These are phyloP conservation scores for Sporisorium graminicola DNA, from an alignment of 1,284 basidiomycete species.

Conservation along the genomic window DNA sequence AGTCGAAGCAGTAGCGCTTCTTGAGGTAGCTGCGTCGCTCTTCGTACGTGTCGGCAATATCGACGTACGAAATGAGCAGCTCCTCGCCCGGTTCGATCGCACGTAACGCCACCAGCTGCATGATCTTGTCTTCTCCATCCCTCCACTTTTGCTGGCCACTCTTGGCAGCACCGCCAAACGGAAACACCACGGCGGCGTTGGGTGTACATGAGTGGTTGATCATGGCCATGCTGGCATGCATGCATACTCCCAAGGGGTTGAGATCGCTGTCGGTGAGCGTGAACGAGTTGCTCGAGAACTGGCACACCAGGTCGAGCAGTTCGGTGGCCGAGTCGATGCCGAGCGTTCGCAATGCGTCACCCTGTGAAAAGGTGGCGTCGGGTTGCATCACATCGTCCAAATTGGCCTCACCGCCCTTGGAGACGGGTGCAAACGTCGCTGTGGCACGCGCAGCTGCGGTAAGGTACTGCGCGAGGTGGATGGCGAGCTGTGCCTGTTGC, in stretches of 20 bases:
- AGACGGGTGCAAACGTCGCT: slow-evolving; percentile 25
- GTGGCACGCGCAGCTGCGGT: slow-evolving; percentile 32
- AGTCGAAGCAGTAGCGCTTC: slow-evolving; percentile 84
- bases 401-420: slow-evolving; percentile 25
- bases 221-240: slow-evolving; percentile 83
- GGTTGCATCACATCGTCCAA: slow-evolving; percentile 41
- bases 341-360: slow-evolving; percentile 35
- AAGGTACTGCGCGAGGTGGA: slow-evolving; percentile 41
- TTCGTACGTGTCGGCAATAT: slow-evolving; percentile 78
- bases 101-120: slow-evolving; percentile 73
- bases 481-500: slow-evolving; percentile 34
- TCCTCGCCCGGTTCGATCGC: slow-evolving; percentile 70
- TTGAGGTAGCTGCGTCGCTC: slow-evolving; percentile 76
- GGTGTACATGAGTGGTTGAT: slow-evolving; percentile 92
- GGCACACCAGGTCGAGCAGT: slow-evolving; percentile 47
- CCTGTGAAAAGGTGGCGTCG: slow-evolving; percentile 34
- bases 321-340: slow-evolving; percentile 45
- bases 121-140: slow-evolving; percentile 66
- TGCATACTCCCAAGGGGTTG: slow-evolving; percentile 81
- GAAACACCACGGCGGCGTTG: slow-evolving; percentile 90
- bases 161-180: slow-evolving; percentile 70
- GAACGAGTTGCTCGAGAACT: slow-evolving; percentile 91
- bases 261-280: slow-evolving; percentile 75
- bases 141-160: slow-evolving; percentile 59
- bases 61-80: slow-evolving; percentile 82